Base-by-base conservation (phyloP, 805 yeast genomes). In the Sugiyamaella boreocaroliniensis region DNA sequence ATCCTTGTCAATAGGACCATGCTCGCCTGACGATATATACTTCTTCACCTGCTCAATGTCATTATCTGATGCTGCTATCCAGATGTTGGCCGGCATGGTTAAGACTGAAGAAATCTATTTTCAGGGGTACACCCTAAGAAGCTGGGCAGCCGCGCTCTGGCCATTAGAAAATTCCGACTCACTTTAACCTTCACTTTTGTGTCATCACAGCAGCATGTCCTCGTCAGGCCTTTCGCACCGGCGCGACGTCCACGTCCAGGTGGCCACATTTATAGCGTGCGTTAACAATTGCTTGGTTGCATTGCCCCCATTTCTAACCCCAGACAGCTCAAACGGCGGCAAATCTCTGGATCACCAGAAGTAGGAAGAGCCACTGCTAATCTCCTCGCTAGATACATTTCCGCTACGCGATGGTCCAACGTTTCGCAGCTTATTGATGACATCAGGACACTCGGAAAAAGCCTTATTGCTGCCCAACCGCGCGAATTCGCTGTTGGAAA, bases 41-140 rank as follows among this genome's bases (percentile, higher is more conserved):
- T 74, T 58, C 56, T 82, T 78, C 6, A 93, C 96, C 7, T 75
- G 62, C 2, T 71, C 76, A 2, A 77, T 54, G 55, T 83, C 79
- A 61, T 88, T 85, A 65, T 93, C 99, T 16, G 97, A 86, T 5
- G 97, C 92, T 3, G 97, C 96, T 6, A 87, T 81, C 99, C 99
- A 93, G 54, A 93, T 81, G 69, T 93, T 92, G 59, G 79, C 49
- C 49, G 49, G 41, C 49, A 50, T 50, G 7, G 26, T 43, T 32
- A 32, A 11, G 29, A 41, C 3, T 5, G 3, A 9, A 41, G 9
- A 16, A 12, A 19, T 10, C 4, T 12, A 11, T 32, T 32, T 32
- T 32, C 37, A 32, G 37, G 37, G 37, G 37, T 32, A 32, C 3
- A 10, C 37, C 37, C n/a, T 32, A 11, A 11, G 37, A 32, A 29